These are phyloP conservation scores for Cerioporus squamosus DNA, from an alignment of 1,284 basidiomycete genomes.

Conservation along the genomic window DNA sequence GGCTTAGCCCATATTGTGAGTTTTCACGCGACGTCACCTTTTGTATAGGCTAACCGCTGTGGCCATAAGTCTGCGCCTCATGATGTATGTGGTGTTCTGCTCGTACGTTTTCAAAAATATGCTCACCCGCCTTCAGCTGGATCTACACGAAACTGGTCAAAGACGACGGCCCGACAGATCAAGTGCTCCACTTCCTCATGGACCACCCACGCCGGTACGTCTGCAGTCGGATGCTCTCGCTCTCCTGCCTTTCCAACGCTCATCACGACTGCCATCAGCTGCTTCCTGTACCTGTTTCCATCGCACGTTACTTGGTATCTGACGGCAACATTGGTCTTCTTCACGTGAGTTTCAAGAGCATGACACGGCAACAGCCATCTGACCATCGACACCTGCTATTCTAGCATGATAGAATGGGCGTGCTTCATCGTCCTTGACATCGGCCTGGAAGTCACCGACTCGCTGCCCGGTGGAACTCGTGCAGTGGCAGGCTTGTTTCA, in stretches of 20 bases:
- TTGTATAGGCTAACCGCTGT: neutral
- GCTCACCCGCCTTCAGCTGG: conserved; percentile 43
- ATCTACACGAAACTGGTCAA: conserved; percentile 50
- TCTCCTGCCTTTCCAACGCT: no score
- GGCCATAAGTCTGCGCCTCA: conserved; percentile 23
- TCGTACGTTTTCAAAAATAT: no score
- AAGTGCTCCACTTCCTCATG: conserved; percentile 78
- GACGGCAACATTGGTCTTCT: conserved; percentile 48
- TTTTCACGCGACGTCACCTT: neutral
- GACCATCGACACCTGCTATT: no score
- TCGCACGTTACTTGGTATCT: conserved; percentile 86
- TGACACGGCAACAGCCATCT: conserved; percentile 2
- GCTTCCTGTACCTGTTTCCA: conserved; percentile 86
- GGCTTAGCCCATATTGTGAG: conserved; percentile 44
- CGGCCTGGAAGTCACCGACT: conserved; percentile 49
- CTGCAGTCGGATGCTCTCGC: neutral
- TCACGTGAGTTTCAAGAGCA: conserved; percentile 52
- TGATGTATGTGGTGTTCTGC: conserved; percentile 21
- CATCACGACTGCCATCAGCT: conserved; percentile 42
- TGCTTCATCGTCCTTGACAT: conserved; percentile 60
- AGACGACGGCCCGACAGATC: conserved; percentile 49
- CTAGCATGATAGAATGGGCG: conserved; percentile 53
- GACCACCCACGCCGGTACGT: conserved; percentile 76
- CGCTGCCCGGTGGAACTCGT: conserved; percentile 50
- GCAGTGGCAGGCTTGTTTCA: conserved; percentile 64